Conservation (phyloP, 768 basidiomycete genomes). For the Tylopilus rubrobrunneus region DNA sequence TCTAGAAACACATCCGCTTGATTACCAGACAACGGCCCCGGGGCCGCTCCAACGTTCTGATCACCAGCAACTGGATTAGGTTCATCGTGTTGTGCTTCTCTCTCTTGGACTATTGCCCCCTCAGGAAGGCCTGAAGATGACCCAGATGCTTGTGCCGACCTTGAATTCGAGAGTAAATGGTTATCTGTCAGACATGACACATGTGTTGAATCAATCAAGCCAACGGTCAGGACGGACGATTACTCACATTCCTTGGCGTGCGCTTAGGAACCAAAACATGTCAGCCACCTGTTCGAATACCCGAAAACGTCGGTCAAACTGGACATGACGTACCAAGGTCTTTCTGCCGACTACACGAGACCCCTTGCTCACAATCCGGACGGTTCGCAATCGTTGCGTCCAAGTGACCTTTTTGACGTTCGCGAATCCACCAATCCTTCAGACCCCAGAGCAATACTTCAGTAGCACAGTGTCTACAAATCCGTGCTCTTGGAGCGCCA, state of each 20-base stretch:
- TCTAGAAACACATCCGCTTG: not conserved
- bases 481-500: conserved; percentile 52
- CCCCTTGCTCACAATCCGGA: conserved; percentile 67
- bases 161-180: conserved; percentile 30
- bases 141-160: conserved; percentile 2
- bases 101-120: not conserved
- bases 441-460: conserved; percentile 75
- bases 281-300: conserved; percentile 7
- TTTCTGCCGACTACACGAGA: conserved; percentile 54
- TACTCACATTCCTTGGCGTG: conserved; percentile 76
- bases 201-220: not conserved
- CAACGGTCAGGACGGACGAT: not conserved
- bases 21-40: not conserved
- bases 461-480: conserved; percentile 70
- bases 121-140: conserved; percentile 1
- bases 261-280: conserved; percentile 33
- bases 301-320: not conserved
- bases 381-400: conserved; percentile 53
- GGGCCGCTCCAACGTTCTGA: not conserved
- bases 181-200: conserved; percentile 33
- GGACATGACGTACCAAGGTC: conserved; percentile 51
- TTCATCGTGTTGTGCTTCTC: conserved; percentile 1
- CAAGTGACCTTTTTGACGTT: conserved; percentile 65
- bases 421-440: conserved; percentile 79
- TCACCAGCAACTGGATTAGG: not conserved